Evolutionary conservation across 2,329 filamentous ascomycete species (phyloP).

Genomic region (Blumeria hordei): DNA sequence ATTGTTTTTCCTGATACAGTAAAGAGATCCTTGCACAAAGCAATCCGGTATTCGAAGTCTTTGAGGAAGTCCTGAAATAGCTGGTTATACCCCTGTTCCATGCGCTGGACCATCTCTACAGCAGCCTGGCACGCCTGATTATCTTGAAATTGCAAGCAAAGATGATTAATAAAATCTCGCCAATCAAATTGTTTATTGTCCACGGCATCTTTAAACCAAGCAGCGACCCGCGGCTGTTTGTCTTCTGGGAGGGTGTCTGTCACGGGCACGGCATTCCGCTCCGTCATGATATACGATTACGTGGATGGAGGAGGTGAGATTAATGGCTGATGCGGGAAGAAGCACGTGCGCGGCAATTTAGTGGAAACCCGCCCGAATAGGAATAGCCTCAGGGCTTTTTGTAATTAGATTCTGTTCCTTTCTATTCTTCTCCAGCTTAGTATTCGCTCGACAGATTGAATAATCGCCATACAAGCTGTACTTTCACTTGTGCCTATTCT

Average conservation of each 20-base stretch:
- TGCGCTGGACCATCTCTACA: neutral
- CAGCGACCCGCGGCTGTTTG: neutral
- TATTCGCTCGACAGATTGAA: too few species aligned
- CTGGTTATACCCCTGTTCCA: neutral
- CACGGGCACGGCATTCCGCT: too few species aligned
- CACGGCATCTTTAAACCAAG: neutral
- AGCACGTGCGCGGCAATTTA: too few species aligned
- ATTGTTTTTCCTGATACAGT: neutral
- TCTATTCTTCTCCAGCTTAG: too few species aligned
- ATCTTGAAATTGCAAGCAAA: neutral
- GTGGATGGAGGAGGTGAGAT: too few species aligned
- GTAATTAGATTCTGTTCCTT: too few species aligned
- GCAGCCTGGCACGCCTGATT: neutral
- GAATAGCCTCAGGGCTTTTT: too few species aligned
- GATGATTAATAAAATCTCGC: neutral
- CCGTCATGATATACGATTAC: too few species aligned
- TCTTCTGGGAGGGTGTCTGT: neutral
- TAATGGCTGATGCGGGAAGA: too few species aligned
- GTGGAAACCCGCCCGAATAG: too few species aligned
- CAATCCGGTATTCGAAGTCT: neutral
- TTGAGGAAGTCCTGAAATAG: neutral
- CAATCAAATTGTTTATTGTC: neutral
- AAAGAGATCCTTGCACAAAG: neutral
- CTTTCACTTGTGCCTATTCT: too few species aligned
- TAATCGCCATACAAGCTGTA: too few species aligned